A percentile compares a stretch with the other conserved stretches of the same genome.
Evolutionary conservation across 768 basidiomycete genomes (phyloP).

Genomic region (Ramaria sp.): DNA sequence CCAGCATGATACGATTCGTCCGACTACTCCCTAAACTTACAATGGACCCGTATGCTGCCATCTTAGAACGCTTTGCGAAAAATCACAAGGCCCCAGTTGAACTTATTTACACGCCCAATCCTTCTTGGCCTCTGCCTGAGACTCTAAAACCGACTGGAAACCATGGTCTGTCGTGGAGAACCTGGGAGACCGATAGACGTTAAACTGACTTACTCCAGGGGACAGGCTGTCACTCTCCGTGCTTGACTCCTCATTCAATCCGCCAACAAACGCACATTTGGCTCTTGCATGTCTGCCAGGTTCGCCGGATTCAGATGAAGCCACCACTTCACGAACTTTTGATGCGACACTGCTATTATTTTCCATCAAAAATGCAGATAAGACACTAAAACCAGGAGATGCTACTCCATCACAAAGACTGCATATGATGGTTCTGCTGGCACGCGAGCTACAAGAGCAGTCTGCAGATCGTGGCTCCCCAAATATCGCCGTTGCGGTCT

Average conservation of each 20-base stretch:
- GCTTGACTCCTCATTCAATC: slow-evolving; percentile 92
- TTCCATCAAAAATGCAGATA: slow-evolving; percentile 83
- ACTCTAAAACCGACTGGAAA: neutral
- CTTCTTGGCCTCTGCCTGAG: slow-evolving; percentile 51
- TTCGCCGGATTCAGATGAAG: neutral
- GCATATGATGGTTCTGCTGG: slow-evolving; percentile 77
- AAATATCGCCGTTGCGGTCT: slow-evolving; percentile 69
- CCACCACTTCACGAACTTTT: slow-evolving; percentile 27
- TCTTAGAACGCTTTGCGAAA: neutral
- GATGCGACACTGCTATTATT: slow-evolving; percentile 72
- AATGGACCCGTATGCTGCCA: neutral
- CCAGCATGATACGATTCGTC: too few species aligned
- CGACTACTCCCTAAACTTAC: too few species aligned
- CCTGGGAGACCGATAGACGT: neutral
- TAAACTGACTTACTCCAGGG: neutral
- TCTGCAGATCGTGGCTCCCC: neutral
- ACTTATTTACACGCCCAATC: slow-evolving; percentile 50
- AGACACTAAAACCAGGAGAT: slow-evolving; percentile 56
- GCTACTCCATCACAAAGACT: slow-evolving; percentile 69
- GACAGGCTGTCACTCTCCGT: slow-evolving; percentile 30
- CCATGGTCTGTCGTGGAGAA: neutral
- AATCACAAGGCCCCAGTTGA: slow-evolving; percentile 26
- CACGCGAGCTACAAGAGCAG: slow-evolving; percentile 27
- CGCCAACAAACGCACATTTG: slow-evolving; percentile 78
- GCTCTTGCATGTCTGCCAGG: slow-evolving; percentile 39